Percentiles rank a stretch among this genome's conserved stretches.
Conservation (phyloP, 1,284 basidiomycete genomes). For the Puccinia polysora region DNA sequence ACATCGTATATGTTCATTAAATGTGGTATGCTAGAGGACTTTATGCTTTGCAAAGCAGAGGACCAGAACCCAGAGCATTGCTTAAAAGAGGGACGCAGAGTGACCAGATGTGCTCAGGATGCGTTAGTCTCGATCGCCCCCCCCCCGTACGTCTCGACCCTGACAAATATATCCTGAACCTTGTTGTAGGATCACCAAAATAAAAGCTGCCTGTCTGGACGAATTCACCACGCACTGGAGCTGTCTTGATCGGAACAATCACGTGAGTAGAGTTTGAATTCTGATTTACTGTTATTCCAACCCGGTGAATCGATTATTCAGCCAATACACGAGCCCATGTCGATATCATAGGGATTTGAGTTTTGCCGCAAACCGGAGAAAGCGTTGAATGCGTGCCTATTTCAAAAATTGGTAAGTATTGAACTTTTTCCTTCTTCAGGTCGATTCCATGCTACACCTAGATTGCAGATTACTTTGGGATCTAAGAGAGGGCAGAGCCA, state of each 20-base stretch:
- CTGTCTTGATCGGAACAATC: conserved; percentile 92
- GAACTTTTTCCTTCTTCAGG: neutral
- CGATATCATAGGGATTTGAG: conserved; percentile 73
- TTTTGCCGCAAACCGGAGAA: conserved; percentile 85
- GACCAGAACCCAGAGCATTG: conserved; percentile 84
- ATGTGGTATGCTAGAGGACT: conserved; percentile 57
- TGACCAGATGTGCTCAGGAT: conserved; percentile 91
- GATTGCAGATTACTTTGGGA: too few relatives aligned
- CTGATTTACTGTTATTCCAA: neutral
- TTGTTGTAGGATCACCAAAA: conserved; percentile 71
- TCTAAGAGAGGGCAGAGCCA: too few relatives aligned
- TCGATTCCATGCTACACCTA: too few relatives aligned
- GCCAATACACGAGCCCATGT: too few relatives aligned
- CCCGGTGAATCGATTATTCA: too few relatives aligned
- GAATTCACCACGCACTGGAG: conserved; percentile 92
- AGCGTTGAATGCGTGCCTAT: conserved; percentile 87
- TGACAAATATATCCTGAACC: neutral
- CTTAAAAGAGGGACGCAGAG: conserved; percentile 88
- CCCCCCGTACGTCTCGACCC: neutral
- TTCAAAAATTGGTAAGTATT: conserved; percentile 69
- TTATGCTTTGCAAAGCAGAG: conserved; percentile 69
- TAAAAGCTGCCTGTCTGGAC: conserved; percentile 82
- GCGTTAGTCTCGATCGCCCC: conserved; percentile 62
- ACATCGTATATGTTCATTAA: neutral
- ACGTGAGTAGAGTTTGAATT: conserved; percentile 65